These are phyloP conservation scores for Letharia lupina DNA, from an alignment of 495 filamentous ascomycete genomes.

Conservation along the genomic window DNA sequence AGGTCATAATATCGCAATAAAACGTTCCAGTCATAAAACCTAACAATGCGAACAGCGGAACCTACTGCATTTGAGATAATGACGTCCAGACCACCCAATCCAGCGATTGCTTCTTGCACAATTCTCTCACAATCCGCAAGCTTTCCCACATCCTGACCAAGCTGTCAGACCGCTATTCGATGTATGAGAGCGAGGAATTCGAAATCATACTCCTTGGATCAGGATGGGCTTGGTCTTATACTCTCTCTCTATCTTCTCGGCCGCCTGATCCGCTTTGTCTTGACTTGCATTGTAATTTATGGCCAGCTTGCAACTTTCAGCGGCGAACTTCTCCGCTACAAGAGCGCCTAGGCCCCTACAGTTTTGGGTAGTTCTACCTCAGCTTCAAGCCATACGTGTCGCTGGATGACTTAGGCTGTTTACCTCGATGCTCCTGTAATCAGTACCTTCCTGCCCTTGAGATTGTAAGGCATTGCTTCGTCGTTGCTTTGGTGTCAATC, in stretches of 20 bases:
- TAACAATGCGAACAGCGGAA: neutral
- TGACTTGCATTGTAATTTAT: constrained; percentile 59
- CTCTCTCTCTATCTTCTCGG: constrained; percentile 40
- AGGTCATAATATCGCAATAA: neutral
- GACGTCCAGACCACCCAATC: constrained; percentile 60
- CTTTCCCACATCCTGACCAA: constrained; percentile 47
- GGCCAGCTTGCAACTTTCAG: constrained; percentile 56
- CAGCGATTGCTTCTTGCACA: constrained; percentile 48
- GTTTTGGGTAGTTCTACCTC: constrained; percentile 1
- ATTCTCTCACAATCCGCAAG: constrained; percentile 45
- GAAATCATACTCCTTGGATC: constrained; percentile 49
- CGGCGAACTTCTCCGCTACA: constrained; percentile 55
- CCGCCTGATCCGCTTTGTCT: constrained; percentile 46
- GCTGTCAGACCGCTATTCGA: neutral
- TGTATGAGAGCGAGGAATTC: neutral
- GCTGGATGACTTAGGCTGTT: neutral
- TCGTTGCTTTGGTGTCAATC: neutral
- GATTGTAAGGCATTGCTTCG: constrained; percentile 49
- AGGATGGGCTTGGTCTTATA: constrained; percentile 47
- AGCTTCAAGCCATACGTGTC: neutral
- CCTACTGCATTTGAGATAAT: constrained; percentile 64
- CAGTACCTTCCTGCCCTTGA: constrained; percentile 55
- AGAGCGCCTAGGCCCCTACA: constrained; percentile 57
- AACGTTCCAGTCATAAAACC: neutral
- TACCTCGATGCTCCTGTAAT: constrained; percentile 64